phyloP scores from a whole-genome alignment of 192 early-diverging fungal genomes.

The Funneliformis geosporum region DNA sequence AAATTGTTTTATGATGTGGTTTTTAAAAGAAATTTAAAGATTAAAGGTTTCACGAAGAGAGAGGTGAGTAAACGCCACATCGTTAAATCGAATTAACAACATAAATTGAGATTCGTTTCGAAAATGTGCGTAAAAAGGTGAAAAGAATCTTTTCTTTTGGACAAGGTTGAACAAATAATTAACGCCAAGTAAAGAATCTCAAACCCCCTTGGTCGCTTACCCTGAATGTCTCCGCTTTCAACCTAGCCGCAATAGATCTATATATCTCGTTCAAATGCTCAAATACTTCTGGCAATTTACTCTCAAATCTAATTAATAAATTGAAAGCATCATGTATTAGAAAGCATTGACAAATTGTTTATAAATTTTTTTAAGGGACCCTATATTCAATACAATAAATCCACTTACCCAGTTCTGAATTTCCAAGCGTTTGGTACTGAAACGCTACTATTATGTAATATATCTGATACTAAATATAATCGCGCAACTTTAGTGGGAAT shows the following conservation, averaged over 20 bases:
- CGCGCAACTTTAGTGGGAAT: slow-evolving; percentile 68
- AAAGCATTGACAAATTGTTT: neutral
- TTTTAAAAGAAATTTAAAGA: neutral
- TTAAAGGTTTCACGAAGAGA: slow-evolving; percentile 21
- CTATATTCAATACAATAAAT: too few relatives aligned
- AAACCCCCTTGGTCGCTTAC: slow-evolving; percentile 35
- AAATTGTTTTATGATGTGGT: slow-evolving; percentile 1
- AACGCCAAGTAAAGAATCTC: neutral
- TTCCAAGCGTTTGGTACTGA: slow-evolving; percentile 87
- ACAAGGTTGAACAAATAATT: neutral
- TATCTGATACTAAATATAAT: slow-evolving; percentile 85
- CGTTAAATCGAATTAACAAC: neutral
- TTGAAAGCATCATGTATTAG: too few relatives aligned
- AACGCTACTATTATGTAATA: slow-evolving; percentile 84
- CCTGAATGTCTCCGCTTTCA: slow-evolving; percentile 80
- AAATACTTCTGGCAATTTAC: slow-evolving; percentile 63
- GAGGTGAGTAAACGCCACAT: neutral
- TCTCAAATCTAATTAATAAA: slow-evolving; percentile 54
- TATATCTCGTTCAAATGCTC: slow-evolving; percentile 68
- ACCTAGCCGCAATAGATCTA: slow-evolving; percentile 64
- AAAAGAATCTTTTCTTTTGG: neutral
- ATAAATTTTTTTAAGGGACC: too few relatives aligned
- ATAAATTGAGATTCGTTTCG: neutral
- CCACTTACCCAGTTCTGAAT: slow-evolving; percentile 64
- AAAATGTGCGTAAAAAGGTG: neutral